These are phyloP conservation scores for Colletotrichum spaethianum DNA, from an alignment of 2,329 filamentous ascomycete genomes.

Conservation along the genomic window DNA sequence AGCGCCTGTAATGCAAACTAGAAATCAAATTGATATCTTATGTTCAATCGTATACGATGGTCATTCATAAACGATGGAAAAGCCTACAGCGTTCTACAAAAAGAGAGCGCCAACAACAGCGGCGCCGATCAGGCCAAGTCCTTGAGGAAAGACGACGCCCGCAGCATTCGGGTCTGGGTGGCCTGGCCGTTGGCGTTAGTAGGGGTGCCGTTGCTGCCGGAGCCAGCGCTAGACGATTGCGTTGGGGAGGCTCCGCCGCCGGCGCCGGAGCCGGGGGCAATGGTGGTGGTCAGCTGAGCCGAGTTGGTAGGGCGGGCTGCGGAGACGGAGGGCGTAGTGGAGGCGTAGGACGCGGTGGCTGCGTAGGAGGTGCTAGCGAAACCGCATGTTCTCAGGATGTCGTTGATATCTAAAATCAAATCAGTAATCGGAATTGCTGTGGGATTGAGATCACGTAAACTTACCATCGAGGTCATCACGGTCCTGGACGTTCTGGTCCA, in stretches of 20 bases:
- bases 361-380: constrained; percentile 42
- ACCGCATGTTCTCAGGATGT: constrained; percentile 43
- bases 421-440: neutral
- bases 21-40: neutral
- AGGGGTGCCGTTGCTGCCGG: constrained; percentile 1
- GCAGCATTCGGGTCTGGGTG: constrained; percentile 37
- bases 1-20: constrained; percentile 4
- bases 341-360: constrained; percentile 38
- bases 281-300: constrained; percentile 42
- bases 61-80: neutral
- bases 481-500: constrained; percentile 41
- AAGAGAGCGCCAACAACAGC: constrained; percentile 35
- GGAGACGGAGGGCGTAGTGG: constrained; percentile 31
- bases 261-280: constrained; percentile 36
- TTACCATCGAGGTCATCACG: constrained; percentile 43
- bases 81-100: constrained; percentile 9
- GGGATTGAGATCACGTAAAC: neutral
- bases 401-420: constrained; percentile 38
- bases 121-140: constrained; percentile 35
- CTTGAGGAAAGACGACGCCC: constrained; percentile 22
- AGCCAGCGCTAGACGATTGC: constrained; percentile 8
- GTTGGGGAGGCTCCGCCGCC: constrained; percentile 32
- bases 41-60: neutral
- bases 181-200: neutral
- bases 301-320: constrained; percentile 38